Conservation (phyloP, 768 basidiomycete species). For the Mycena pura region DNA sequence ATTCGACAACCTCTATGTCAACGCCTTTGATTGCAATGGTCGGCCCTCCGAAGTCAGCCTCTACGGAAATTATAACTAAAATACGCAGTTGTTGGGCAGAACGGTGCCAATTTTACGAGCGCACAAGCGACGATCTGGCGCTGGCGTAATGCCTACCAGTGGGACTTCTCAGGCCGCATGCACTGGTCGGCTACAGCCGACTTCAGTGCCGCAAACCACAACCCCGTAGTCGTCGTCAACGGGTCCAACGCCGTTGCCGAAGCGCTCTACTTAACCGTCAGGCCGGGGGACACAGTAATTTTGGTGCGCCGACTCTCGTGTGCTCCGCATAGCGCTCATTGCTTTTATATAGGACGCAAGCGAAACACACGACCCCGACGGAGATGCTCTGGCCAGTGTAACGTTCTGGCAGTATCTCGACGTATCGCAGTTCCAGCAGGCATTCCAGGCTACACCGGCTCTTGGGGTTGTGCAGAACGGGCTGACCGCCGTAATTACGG, state of each 20-base stretch:
- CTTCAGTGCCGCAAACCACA: slow-evolving; percentile 18
- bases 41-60: neutral
- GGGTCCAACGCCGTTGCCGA: neutral
- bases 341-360: neutral
- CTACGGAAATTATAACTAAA: neutral
- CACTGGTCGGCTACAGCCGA: slow-evolving; percentile 12
- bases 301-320: neutral
- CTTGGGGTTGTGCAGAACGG: neutral
- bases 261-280: neutral
- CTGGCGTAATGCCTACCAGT: slow-evolving; percentile 24
- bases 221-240: slow-evolving; percentile 21
- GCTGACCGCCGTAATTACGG: neutral
- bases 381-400: neutral
- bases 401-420: slow-evolving; percentile 18
- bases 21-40: slow-evolving; percentile 6
- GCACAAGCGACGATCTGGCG: slow-evolving; percentile 23
- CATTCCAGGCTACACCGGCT: neutral
- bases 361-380: slow-evolving; percentile 16
- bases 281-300: neutral
- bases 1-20: slow-evolving; percentile 7
- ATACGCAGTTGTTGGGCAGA: neutral
- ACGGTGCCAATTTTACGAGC: slow-evolving; percentile 10
- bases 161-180: slow-evolving; percentile 25
- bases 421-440: slow-evolving; percentile 4
- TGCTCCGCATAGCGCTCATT: neutral